Conservation (phyloP, 805 yeast genomes). For the Zygotorulaspora florentina region DNA sequence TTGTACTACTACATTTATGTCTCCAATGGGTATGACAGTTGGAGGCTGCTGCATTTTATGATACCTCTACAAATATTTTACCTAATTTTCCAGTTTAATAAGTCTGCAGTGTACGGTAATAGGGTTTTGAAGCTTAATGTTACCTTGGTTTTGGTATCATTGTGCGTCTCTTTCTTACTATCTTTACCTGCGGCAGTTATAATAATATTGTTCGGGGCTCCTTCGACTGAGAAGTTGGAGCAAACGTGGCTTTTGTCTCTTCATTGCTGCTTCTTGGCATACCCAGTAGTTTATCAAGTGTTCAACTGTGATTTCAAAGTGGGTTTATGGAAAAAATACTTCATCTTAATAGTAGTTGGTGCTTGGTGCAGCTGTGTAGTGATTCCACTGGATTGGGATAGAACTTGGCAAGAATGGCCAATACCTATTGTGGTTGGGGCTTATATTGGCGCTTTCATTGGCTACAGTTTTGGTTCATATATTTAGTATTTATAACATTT, state of each 20-base stretch:
- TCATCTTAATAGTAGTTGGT: slow-evolving; percentile 46
- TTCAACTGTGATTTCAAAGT: slow-evolving; percentile 46
- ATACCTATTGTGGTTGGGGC: slow-evolving; percentile 78
- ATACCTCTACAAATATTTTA: slow-evolving; percentile 37
- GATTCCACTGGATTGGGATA: slow-evolving; percentile 95
- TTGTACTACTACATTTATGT: slow-evolving; percentile 32
- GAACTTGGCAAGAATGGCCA: slow-evolving; percentile 97
- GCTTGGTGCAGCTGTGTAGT: slow-evolving; percentile 93
- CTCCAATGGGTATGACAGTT: slow-evolving; percentile 26
- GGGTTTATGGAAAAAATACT: slow-evolving; percentile 40
- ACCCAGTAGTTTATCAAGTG: slow-evolving; percentile 63
- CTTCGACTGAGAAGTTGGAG: slow-evolving; percentile 47
- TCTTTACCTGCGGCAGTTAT: slow-evolving; percentile 30
- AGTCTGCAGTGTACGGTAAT: slow-evolving; percentile 33
- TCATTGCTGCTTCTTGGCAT: slow-evolving; percentile 56
- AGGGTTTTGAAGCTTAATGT: slow-evolving; percentile 31
- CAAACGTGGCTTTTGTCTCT: slow-evolving; percentile 59
- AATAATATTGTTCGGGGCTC: slow-evolving; percentile 76
- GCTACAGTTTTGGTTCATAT: slow-evolving; percentile 43
- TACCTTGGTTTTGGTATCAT: slow-evolving; percentile 22
- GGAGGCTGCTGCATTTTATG: slow-evolving; percentile 28
- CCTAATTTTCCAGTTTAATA: slow-evolving; percentile 35
- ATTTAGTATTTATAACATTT: slow-evolving; percentile 17
- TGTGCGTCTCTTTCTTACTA: slow-evolving; percentile 24
- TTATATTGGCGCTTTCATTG: slow-evolving; percentile 66